Percentiles rank a stretch among this genome's conserved stretches.
Conservation (phyloP, 2,329 filamentous ascomycete genomes). For the Apiospora malaysiana region DNA sequence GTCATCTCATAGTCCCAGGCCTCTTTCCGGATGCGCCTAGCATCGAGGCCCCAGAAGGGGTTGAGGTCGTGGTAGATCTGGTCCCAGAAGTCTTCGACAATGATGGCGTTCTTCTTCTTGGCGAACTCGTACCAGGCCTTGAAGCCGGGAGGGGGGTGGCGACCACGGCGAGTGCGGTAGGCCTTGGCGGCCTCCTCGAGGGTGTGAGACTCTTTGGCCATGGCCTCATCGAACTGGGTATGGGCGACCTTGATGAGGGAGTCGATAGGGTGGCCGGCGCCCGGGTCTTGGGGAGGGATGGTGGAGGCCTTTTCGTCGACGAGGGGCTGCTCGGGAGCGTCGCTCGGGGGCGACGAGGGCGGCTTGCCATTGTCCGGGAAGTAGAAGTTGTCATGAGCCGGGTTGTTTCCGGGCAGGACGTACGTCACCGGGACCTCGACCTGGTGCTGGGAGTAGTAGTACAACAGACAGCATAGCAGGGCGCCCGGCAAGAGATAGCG, state of each 20-base stretch:
- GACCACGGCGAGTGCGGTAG: constrained; percentile 53
- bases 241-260: constrained; percentile 48
- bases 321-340: constrained; percentile 25
- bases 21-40: constrained; percentile 56
- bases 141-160: constrained; percentile 56
- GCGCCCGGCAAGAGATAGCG: constrained; percentile 47
- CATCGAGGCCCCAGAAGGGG: constrained; percentile 61
- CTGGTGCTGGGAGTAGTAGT: constrained; percentile 38
- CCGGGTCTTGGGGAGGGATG: constrained; percentile 25
- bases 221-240: constrained; percentile 43
- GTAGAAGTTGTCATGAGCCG: constrained; percentile 19
- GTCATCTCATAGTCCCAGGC: constrained; percentile 64
- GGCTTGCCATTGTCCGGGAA: neutral
- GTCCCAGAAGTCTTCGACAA: constrained; percentile 57
- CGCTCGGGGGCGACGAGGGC: constrained; percentile 18
- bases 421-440: constrained; percentile 28
- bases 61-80: constrained; percentile 58
- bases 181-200: constrained; percentile 51
- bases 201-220: constrained; percentile 48
- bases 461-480: constrained; percentile 43
- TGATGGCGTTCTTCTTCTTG: constrained; percentile 46
- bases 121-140: constrained; percentile 55
- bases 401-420: constrained; percentile 26
- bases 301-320: constrained; percentile 27
- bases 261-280: constrained; percentile 49